These are phyloP conservation scores for Ustilago vetiveriae DNA, from an alignment of 1,284 basidiomycete species.

Conservation along the genomic window DNA sequence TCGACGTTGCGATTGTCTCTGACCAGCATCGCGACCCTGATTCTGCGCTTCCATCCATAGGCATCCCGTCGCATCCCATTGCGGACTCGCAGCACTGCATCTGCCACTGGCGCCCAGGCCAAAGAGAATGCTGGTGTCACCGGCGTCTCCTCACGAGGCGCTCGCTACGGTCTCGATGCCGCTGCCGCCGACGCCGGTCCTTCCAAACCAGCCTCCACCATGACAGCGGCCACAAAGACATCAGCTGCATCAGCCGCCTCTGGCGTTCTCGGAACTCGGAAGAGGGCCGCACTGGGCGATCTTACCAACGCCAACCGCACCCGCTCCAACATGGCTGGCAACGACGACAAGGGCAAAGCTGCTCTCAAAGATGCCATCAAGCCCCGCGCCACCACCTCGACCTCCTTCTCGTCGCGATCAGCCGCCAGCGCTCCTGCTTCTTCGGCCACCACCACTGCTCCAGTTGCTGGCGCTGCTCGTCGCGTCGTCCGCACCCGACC, in stretches of 20 bases:
- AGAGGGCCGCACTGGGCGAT: conserved; percentile 65
- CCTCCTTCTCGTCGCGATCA: conserved; percentile 31
- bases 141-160: conserved; percentile 22
- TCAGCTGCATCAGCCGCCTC: conserved; percentile 27
- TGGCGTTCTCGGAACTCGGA: conserved; percentile 60
- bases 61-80: conserved; percentile 48
- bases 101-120: conserved; percentile 33
- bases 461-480: conserved; percentile 41
- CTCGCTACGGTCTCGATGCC: conserved; percentile 30
- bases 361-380: conserved; percentile 46
- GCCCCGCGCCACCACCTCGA: conserved; percentile 35
- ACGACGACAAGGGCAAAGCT: conserved; percentile 48
- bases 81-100: conserved; percentile 47
- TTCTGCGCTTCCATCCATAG: conserved; percentile 10
- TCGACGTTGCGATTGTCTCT: not conserved
- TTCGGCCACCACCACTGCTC: conserved; percentile 31
- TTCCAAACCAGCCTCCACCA: conserved; percentile 40
- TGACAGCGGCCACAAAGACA: conserved; percentile 33
- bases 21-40: conserved; percentile 2
- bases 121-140: conserved; percentile 44
- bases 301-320: conserved; percentile 62
- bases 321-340: conserved; percentile 28
- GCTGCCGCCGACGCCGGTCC: conserved; percentile 44
- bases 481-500: conserved; percentile 42
- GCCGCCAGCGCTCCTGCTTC: conserved; percentile 5